Evolutionary conservation across 2,329 filamentous ascomycete species (phyloP), one percentile per base, ranked within the genome.

Genomic region (Leptographium lundbergii): DNA sequence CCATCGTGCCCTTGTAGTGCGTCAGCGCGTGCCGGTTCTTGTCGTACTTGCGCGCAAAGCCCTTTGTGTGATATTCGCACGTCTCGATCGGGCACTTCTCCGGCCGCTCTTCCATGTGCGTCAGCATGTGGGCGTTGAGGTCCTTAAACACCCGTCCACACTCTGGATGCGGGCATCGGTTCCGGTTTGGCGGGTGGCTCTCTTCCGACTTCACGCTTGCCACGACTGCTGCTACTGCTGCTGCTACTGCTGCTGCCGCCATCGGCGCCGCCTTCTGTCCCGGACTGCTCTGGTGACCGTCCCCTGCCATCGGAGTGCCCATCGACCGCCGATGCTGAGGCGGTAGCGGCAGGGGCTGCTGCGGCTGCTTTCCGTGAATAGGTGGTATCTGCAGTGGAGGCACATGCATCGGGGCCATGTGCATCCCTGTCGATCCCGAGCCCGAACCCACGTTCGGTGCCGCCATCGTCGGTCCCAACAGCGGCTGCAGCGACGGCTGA

Each of bases 1-100:
- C 88, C 91, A 97, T 96, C 17, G 90, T 96, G 10, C 92, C 92
- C 72, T 96, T 95, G 77, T 97, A 99, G 69, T 97, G 94, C 3
- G 92, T 97, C 63, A 97, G 74, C 1, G 92, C 95, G 70, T 99
- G 94, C 14, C 94, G 79, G 71, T 97, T 97, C 78, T 96, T 96
- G 75, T 97, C 94, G 70, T 97, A 99, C 72, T 97, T 97, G 62
- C 92, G 81, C 3, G 92, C 92, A 68, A 97, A 97, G 0, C 92
- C 92, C 71, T 96, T 97, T 65, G 81, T 80, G 72, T 96, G 88
- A 70, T 96, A 97, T 67, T 96, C 91, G 76, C 92, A 97, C 2
- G 86, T 91, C 59, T 87, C 80, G 61, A 97, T 96, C 0, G 92
- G 92, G 70, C 94, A 99, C 71, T 97, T 97, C 69, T 97, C 92